Evolutionary conservation across 1,284 basidiomycete species (phyloP), one percentile per base, ranked within the genome.

Genomic region (Ustilago lituana): DNA sequence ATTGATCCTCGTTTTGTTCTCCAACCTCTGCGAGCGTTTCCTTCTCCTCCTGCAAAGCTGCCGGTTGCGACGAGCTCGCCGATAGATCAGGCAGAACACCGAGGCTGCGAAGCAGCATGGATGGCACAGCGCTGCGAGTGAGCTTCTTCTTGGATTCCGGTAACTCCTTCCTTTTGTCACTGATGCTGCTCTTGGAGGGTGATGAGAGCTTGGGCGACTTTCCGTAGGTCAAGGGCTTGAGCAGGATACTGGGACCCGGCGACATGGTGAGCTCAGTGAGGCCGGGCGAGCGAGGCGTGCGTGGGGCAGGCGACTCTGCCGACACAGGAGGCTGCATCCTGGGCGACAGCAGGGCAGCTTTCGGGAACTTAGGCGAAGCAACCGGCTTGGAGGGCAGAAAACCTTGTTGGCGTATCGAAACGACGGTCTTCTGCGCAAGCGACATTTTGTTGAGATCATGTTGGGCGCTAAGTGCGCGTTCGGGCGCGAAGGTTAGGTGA

Each of bases 21-120:
- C 48, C 17, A 8, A 33, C 48, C 15, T 52, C 53, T 2, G 27
- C 49, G 5, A 56, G 48, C 12, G 43, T 24, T 27, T 52, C 53
- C 27, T 51, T 43, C 35, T 40, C 33, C 22, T 47, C 48, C 19
- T 47, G 38, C 26, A 37, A 35, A 10, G 33, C 17, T 10, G 43
- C 26, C 19, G 45, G 31, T 10, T 59, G 31, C 12, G 41, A 47
- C 7, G 55, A 53, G 40, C 38, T 50, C 27, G 36, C 10, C 1
- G 56, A 43, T n/a, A 61, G 40, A 35, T 61, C 53, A 5, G 55
- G 55, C 27, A 63, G 23, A 26, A 69, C 66, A 14, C 70, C 66
- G 14, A 73, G 66, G 36, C 70, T 73, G 44, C 58, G 61, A 27
- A 73, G 64, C 37, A 73, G 40, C 41, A 70, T 33, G n/a, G 70